Percentiles rank a stretch among this genome's conserved stretches.
Evolutionary conservation across 164 flowering plant genomes (phyloP).

Genomic region (Piper longum): DNA sequence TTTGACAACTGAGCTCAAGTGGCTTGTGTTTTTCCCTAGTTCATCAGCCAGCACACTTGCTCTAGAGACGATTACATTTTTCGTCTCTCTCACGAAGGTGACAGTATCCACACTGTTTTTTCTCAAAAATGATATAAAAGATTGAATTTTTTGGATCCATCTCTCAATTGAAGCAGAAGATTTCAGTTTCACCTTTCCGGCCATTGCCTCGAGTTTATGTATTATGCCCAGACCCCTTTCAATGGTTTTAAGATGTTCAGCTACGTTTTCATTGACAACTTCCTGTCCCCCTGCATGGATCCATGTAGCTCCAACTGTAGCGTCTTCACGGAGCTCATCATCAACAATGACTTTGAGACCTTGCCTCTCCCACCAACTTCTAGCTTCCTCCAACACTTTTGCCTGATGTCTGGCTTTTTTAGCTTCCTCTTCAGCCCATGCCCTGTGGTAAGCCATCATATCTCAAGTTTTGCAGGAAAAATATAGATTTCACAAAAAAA

Average conservation of each 20-base stretch:
- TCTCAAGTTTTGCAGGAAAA: not conserved
- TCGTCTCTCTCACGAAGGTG: constrained; percentile 21
- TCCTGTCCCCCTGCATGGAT: constrained; percentile 32
- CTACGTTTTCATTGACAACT: constrained; percentile 32
- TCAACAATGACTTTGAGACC: constrained; percentile 87
- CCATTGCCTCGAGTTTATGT: constrained; percentile 56
- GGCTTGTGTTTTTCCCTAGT: constrained; percentile 24
- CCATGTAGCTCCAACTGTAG: constrained; percentile 59
- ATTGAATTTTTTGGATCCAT: constrained; percentile 39
- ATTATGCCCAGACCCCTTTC: constrained; percentile 48
- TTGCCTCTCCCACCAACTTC: constrained; percentile 75
- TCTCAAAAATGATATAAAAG: constrained; percentile 33
- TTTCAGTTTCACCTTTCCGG: constrained; percentile 35
- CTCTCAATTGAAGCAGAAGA: constrained; percentile 35
- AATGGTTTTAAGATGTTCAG: not conserved
- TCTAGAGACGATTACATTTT: constrained; percentile 24
- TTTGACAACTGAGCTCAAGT: constrained; percentile 16
- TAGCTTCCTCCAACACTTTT: constrained; percentile 81
- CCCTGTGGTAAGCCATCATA: constrained; percentile 23
- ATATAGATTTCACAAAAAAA: not conserved
- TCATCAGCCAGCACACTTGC: constrained; percentile 28
- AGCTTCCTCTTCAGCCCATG: constrained; percentile 99
- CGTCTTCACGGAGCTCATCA: constrained; percentile 61
- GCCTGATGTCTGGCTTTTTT: constrained; percentile 82
- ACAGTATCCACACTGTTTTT: constrained; percentile 18